Evolutionary conservation across 176 grass and related monocot species (phyloP), one percentile per base, ranked within the genome.

Genomic region (Lolium perenne): DNA sequence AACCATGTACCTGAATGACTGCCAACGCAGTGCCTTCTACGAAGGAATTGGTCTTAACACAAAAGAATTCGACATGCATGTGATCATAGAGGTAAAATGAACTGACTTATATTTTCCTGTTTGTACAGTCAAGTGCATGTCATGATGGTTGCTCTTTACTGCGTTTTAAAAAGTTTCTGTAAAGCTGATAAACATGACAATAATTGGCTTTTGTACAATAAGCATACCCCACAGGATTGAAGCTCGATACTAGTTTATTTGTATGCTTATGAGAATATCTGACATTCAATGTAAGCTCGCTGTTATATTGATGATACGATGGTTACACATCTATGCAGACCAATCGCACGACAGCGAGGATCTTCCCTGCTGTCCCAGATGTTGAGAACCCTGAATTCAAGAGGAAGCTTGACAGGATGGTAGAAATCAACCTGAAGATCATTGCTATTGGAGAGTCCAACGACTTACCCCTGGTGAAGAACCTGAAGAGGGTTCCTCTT

Each of bases 1-100:
- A 73, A 99, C 97, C 74, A 99, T 99, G 97, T 96, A 99, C 88
- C 90, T 99, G 58, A 99, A 99, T 84, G 97, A 99, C 80, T 92
- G 88, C 85, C 97, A 99, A 59, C 90, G 97, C 32, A 94, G 88
- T 77, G 2, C 84, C 9, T 99, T 99, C 82, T 96, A 96, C n/a
- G 92, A 96, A 84, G 97, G 97, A 64, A 90, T 99, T 85, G 97
- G 97, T 71, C 89, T 99, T 22, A 1, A 94, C 80, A 99, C 97
- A 20, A 99, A 96, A 81, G 92, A 99, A 87, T 99, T 99, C 38
- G 97, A 99, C 76, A 99, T 96, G 94, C 97, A 96, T 91, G 97
- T 99, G 17, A 99, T 99, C 82, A 93, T 94, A 68, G 97, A 99
- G 90, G 97, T 99, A 91, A 86, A 38, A 62, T 64, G 10, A 61